Base-by-base conservation (phyloP, 768 basidiomycete genomes). In the Ramaria sp. region DNA sequence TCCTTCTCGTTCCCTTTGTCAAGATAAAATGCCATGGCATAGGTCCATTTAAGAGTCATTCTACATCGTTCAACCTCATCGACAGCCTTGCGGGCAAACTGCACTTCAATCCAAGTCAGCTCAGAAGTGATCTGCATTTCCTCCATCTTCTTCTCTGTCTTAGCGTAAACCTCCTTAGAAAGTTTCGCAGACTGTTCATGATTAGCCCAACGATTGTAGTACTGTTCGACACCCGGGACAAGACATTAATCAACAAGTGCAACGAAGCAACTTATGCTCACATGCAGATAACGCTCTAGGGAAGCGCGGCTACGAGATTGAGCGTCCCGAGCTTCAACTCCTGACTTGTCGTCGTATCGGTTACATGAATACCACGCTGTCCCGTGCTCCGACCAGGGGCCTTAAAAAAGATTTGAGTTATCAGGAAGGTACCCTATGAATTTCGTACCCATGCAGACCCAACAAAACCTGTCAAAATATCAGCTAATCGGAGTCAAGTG, bases 121-220 rank as follows among this genome's bases (percentile, higher is more conserved):
- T 83, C 78, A 1, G 91, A 92, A 11, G 84, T 86, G 61, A 92
- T 80, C 74, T 98, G 96, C 87, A 98, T 95, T 72, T 96, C 92
- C 70, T 97, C 93, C 96, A 99, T 99, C 83, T 97, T 97, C 81
- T 95, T 93, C 79, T 99, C 94, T 12, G 95, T 97, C 75, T 93
- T 93, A 56, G 78, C 78, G 69, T 94, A 95, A 42, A 98, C 75
- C 61, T 97, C 92, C 15, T 89, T 69, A 17, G 95, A 93, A 51
- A 99, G 84, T 71, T 93, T 94, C 51, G 94, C 92, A n/a, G 94
- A 96, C 68, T 96, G 94, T 67, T 99, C 96, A 72, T 99, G 96
- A 70, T 99, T 99, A 7, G 96, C 91, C 90, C 91, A 99, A 41
- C 96, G 90, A 69, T 96, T 98, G 75, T 97, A 99, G 73, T 98